These are phyloP conservation scores for Haplosporangium sp. DNA, from an alignment of 371 early-diverging fungal species.

Conservation along the genomic window DNA sequence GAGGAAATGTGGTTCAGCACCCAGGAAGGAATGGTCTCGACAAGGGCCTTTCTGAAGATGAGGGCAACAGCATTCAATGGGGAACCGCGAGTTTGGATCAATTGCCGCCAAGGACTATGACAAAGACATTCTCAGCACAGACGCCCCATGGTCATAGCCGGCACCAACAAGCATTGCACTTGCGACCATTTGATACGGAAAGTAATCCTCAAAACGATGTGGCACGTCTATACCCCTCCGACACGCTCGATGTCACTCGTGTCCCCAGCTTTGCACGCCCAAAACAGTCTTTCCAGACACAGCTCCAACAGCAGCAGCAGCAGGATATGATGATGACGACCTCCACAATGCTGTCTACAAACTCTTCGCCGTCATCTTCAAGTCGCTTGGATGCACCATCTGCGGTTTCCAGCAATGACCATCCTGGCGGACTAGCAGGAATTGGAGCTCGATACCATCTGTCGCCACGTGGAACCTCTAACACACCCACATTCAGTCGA, in stretches of 20 bases:
- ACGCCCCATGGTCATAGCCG: slow-evolving; percentile 8
- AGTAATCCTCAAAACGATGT: too few relatives aligned
- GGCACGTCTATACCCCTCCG: too few relatives aligned
- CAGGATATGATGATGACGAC: slow-evolving; percentile 52
- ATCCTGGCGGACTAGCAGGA: slow-evolving; percentile 13
- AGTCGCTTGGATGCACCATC: slow-evolving; percentile 39
- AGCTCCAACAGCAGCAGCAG: slow-evolving; percentile 22
- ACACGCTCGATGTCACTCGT: too few relatives aligned
- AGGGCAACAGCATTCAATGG: slow-evolving; percentile 20
- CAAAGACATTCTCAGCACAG: slow-evolving; percentile 3
- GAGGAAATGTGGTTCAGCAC: slow-evolving; percentile 12
- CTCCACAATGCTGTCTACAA: slow-evolving; percentile 36
- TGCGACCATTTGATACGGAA: too few relatives aligned
- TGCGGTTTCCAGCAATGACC: slow-evolving; percentile 22
- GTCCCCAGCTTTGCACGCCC: too few relatives aligned
- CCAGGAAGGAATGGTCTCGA: slow-evolving; percentile 17
- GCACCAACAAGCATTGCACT: slow-evolving; percentile 3
- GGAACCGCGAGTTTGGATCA: slow-evolving; percentile 6
- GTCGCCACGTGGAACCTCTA: slow-evolving; percentile 26
- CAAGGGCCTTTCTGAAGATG: slow-evolving; percentile 36
- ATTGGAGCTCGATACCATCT: slow-evolving; percentile 24
- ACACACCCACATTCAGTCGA: neutral
- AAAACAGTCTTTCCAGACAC: slow-evolving; percentile 18
- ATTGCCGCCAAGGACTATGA: slow-evolving; percentile 4
- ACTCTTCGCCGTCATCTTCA: slow-evolving; percentile 43